Evolutionary conservation across 148 eudicot species (phyloP).

Genomic region (Persicaria maculosa): DNA sequence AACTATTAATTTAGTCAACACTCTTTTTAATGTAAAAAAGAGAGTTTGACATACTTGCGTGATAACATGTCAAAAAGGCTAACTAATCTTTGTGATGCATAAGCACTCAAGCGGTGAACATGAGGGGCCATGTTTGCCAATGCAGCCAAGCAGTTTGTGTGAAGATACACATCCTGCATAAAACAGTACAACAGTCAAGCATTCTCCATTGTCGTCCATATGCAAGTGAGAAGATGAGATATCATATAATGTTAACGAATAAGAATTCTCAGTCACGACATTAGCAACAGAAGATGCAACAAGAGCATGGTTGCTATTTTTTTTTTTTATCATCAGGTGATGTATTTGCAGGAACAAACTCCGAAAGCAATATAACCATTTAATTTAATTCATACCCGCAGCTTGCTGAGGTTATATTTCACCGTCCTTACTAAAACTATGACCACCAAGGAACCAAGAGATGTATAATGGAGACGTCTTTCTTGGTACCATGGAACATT

Average conservation of each 20-base stretch:
- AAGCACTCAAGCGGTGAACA: conserved; percentile 80
- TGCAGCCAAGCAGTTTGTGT: conserved; percentile 89
- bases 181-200: background rate
- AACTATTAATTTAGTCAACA: background rate
- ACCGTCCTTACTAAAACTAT: conserved; percentile 82
- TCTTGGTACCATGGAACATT: conserved; percentile 94
- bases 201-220: background rate
- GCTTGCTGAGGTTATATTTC: conserved; percentile 82
- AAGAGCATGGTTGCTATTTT: background rate
- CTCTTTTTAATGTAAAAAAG: conserved; percentile 4
- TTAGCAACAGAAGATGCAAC: background rate
- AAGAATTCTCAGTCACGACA: background rate
- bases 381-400: conserved; percentile 47
- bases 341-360: background rate
- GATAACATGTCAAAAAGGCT: conserved; percentile 89
- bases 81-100: conserved; percentile 90
- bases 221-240: background rate
- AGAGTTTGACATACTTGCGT: conserved; percentile 59
- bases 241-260: background rate
- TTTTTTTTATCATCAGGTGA: background rate
- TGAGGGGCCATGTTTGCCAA: conserved; percentile 99
- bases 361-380: background rate
- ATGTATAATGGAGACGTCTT: conserved; percentile 67
- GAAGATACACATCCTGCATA: conserved; percentile 91
- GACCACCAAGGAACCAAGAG: conserved; percentile 92